Percentiles rank a stretch among this genome's conserved stretches.
These are phyloP conservation scores for Themeda triandra DNA, from an alignment of 176 grass and related monocot species.

Conservation along the genomic window DNA sequence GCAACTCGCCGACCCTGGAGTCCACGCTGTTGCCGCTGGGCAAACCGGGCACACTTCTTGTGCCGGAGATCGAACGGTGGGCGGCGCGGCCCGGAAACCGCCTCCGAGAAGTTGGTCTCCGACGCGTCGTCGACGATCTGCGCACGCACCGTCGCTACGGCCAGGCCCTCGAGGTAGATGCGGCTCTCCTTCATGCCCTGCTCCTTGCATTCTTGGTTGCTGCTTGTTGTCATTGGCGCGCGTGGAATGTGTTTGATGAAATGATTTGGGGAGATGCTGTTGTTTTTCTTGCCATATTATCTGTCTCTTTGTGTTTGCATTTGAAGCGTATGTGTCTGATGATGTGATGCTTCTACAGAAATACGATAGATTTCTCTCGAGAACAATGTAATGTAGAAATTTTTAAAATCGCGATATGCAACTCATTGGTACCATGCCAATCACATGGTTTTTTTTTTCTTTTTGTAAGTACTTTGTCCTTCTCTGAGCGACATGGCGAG, in stretches of 20 bases:
- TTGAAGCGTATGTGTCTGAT: background rate
- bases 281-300: background rate
- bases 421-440: too few relatives aligned
- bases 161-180: conserved; percentile 48
- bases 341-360: background rate
- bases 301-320: background rate
- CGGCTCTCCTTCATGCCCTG: too few relatives aligned
- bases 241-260: too few relatives aligned
- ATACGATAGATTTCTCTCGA: background rate
- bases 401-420: background rate
- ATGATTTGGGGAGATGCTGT: background rate
- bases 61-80: conserved; percentile 72
- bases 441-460: too few relatives aligned
- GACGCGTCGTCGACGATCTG: conserved; percentile 50
- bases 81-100: conserved; percentile 37
- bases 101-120: conserved; percentile 43
- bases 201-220: too few relatives aligned
- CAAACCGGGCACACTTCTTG: conserved; percentile 53
- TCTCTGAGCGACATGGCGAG: too few relatives aligned
- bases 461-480: too few relatives aligned
- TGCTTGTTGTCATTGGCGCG: too few relatives aligned
- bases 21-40: conserved; percentile 67
- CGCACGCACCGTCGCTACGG: conserved; percentile 52
- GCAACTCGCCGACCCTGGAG: conserved; percentile 25
- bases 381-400: background rate